Conservation (phyloP, 1,284 basidiomycete genomes). For the Ustilago hordei region DNA sequence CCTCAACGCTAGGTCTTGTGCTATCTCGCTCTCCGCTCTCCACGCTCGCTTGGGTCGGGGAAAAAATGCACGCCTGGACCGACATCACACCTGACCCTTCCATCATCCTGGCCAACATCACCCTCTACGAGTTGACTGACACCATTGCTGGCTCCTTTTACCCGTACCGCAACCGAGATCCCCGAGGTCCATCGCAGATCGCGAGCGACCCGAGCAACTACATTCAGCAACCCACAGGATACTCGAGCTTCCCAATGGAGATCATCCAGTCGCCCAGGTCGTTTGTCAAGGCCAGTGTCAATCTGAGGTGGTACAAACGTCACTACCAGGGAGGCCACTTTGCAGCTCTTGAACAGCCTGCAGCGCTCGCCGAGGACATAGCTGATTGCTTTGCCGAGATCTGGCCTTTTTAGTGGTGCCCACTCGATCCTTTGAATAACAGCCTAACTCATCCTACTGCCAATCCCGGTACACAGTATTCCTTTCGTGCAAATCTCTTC, state of each 20-base stretch:
- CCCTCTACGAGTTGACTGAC: conserved; percentile 71
- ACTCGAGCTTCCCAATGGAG: conserved; percentile 70
- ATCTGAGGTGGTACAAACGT: conserved; percentile 68
- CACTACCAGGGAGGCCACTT: conserved; percentile 67
- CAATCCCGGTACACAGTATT: background rate
- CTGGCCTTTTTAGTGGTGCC: conserved; percentile 29
- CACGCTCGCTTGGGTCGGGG: conserved; percentile 71
- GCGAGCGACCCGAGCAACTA: conserved; percentile 47
- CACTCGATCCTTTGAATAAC: background rate
- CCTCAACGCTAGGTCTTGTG: conserved; percentile 70
- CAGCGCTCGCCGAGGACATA: conserved; percentile 66
- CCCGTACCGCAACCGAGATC: conserved; percentile 70
- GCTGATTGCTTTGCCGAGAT: conserved; percentile 57
- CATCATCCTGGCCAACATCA: conserved; percentile 67
- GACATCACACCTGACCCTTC: conserved; percentile 59
- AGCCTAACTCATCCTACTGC: background rate
- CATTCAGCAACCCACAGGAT: conserved; percentile 70
- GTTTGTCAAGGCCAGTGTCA: conserved; percentile 68
- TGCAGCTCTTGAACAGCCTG: conserved; percentile 71
- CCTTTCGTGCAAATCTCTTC: background rate
- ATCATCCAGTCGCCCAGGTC: conserved; percentile 69
- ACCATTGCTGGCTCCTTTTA: conserved; percentile 71
- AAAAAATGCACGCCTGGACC: conserved; percentile 71
- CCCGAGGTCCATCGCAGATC: conserved; percentile 11
- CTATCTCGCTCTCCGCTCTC: conserved; percentile 70